Percentiles rank a stretch among this genome's conserved stretches.
Evolutionary conservation across 176 grass and related monocot genomes (phyloP).

Genomic region (Oryza australiensis): DNA sequence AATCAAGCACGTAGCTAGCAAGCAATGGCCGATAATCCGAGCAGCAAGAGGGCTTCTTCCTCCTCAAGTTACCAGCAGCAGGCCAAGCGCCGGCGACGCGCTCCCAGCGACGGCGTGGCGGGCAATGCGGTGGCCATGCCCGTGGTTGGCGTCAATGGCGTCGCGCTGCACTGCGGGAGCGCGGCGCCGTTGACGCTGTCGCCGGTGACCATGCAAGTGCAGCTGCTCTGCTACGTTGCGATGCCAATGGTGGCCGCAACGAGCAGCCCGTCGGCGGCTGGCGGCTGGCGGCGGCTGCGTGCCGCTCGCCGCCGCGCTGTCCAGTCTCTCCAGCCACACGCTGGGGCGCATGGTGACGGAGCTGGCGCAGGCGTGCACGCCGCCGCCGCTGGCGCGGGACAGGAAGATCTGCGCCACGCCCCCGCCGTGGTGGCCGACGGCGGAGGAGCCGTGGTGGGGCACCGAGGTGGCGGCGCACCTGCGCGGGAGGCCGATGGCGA

Average conservation of each 20-base stretch:
- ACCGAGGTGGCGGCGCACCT: background rate
- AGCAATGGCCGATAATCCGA: background rate
- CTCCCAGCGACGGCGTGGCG: too few species aligned
- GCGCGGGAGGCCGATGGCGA: too few species aligned
- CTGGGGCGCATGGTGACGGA: background rate
- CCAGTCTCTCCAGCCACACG: background rate
- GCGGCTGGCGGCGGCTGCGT: too few species aligned
- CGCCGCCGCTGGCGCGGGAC: too few species aligned
- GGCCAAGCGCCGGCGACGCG: background rate
- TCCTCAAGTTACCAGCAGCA: background rate
- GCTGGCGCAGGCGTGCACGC: background rate
- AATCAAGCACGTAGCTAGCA: background rate
- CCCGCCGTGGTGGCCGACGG: conserved; percentile 29
- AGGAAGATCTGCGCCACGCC: background rate
- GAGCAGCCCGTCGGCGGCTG: too few species aligned
- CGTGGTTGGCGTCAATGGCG: background rate
- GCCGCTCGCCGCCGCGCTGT: background rate
- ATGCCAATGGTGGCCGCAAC: background rate
- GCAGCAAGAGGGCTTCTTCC: background rate
- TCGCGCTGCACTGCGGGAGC: too few species aligned
- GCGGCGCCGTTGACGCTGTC: background rate
- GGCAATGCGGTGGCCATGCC: background rate
- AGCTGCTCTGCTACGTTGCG: background rate
- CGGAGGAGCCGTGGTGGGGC: background rate
- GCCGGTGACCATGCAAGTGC: background rate